These are phyloP conservation scores for Astraeus odoratus DNA, from an alignment of 768 basidiomycete genomes.

Conservation along the genomic window DNA sequence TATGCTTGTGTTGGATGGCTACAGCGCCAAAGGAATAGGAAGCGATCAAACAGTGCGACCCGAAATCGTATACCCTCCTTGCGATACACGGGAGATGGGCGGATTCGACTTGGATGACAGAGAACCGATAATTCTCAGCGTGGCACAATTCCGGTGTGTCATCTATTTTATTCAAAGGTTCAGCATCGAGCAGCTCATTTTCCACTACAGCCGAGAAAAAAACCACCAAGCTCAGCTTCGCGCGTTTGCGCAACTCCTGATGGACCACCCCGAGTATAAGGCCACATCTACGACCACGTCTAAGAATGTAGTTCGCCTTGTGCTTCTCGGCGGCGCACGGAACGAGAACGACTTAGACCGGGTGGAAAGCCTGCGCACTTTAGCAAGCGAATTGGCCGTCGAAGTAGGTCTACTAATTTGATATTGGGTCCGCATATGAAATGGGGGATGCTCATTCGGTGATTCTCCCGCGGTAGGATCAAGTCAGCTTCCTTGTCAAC, in stretches of 20 bases:
- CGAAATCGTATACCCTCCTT: slow-evolving; percentile 81
- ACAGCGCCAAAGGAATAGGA: neutral
- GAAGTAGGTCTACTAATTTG: slow-evolving; percentile 38
- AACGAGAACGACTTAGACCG: slow-evolving; percentile 68
- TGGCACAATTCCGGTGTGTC: slow-evolving; percentile 87
- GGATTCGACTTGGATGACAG: slow-evolving; percentile 47
- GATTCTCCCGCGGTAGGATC: slow-evolving; percentile 35
- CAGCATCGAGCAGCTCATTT: neutral
- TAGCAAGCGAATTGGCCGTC: slow-evolving; percentile 59
- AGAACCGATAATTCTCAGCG: slow-evolving; percentile 66
- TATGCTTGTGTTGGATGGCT: neutral
- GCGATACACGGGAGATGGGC: slow-evolving; percentile 72
- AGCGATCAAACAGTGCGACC: slow-evolving; percentile 4
- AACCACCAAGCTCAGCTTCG: slow-evolving; percentile 77
- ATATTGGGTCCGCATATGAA: neutral
- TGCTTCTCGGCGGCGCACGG: slow-evolving; percentile 82
- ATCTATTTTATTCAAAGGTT: neutral
- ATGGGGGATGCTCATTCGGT: neutral
- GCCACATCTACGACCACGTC: slow-evolving; percentile 1
- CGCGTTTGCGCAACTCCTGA: slow-evolving; percentile 57
- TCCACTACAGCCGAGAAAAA: slow-evolving; percentile 73
- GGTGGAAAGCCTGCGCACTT: slow-evolving; percentile 48
- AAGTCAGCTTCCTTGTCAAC: slow-evolving; percentile 77
- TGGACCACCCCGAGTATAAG: slow-evolving; percentile 51
- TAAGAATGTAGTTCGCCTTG: slow-evolving; percentile 42